Percentiles rank a stretch among this genome's conserved stretches.
Evolutionary conservation across 2,329 filamentous ascomycete species (phyloP).

Genomic region (Tothia fuscella): DNA sequence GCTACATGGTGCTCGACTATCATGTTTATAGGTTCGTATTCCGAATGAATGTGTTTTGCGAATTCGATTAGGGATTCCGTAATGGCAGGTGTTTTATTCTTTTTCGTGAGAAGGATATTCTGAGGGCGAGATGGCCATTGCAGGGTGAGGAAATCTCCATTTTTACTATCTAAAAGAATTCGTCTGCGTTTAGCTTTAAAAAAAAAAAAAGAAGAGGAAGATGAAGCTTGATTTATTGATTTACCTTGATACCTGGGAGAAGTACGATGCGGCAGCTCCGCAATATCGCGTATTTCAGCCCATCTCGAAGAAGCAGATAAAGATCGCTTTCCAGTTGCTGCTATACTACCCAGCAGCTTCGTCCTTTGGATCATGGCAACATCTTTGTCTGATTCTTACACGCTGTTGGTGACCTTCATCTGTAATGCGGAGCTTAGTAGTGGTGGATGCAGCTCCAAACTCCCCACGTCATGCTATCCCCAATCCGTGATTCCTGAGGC

Average conservation of each 20-base stretch:
- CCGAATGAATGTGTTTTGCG: constrained; percentile 57
- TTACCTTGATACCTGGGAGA: constrained; percentile 20
- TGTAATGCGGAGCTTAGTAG: no score
- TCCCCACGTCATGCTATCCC: no score
- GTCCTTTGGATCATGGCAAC: constrained; percentile 6
- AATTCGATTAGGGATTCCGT: constrained; percentile 47
- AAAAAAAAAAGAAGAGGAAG: not conserved
- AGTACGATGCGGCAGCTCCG: constrained; percentile 25
- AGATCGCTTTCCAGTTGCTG: not conserved
- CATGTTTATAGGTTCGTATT: constrained; percentile 70
- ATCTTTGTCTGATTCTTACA: not conserved
- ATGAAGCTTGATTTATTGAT: not conserved
- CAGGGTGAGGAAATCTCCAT: constrained; percentile 46
- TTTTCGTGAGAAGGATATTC: constrained; percentile 58
- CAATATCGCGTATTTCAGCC: constrained; percentile 38
- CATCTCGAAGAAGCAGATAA: constrained; percentile 4
- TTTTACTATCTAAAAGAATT: not conserved
- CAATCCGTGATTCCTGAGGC: no score
- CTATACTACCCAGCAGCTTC: not conserved
- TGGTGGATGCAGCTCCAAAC: no score
- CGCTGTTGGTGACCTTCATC: no score
- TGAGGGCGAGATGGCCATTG: constrained; percentile 57
- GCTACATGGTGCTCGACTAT: constrained; percentile 74
- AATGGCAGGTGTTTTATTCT: constrained; percentile 45
- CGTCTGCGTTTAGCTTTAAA: not conserved